Evolutionary conservation across 331 rosid genomes (phyloP).

Genomic region (Malus hybrid): DNA sequence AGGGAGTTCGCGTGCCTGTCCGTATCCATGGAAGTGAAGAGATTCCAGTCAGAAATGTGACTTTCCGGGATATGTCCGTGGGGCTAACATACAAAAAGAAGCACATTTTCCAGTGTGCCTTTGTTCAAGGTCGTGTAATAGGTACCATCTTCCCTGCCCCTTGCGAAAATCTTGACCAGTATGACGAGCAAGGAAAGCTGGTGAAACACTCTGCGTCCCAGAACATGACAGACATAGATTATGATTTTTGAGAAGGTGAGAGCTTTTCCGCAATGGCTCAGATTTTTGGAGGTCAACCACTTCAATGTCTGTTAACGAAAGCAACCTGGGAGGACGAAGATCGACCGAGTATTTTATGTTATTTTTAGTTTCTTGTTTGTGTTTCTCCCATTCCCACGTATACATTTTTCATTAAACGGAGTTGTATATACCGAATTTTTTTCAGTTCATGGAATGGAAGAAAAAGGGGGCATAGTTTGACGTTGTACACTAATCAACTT

Average conservation of each 20-base stretch:
- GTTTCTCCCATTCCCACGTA: background rate
- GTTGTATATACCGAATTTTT: background rate
- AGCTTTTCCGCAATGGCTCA: slow-evolving; percentile 6
- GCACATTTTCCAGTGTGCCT: slow-evolving; percentile 95
- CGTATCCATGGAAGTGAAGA: slow-evolving; percentile 92
- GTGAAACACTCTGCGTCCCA: slow-evolving; percentile 68
- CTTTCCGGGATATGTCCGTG: slow-evolving; percentile 78
- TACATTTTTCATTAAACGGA: background rate
- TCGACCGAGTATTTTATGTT: background rate
- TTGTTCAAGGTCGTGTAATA: slow-evolving; percentile 82
- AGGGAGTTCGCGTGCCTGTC: slow-evolving; percentile 96
- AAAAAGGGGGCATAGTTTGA: background rate
- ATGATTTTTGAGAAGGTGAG: slow-evolving; percentile 58
- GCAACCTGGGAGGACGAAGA: background rate
- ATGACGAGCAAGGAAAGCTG: slow-evolving; percentile 71
- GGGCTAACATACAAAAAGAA: slow-evolving; percentile 96
- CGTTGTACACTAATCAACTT: slow-evolving; percentile 1
- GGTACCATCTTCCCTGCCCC: slow-evolving; percentile 93
- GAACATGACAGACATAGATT: slow-evolving; percentile 86
- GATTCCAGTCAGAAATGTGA: slow-evolving; percentile 77
- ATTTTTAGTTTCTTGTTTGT: background rate
- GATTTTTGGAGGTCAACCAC: slow-evolving; percentile 7
- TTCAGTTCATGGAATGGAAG: background rate
- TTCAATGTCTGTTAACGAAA: slow-evolving; percentile 19
- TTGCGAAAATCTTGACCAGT: slow-evolving; percentile 85